Base-by-base conservation (phyloP, 208 protist genomes). In the Porcisia hertigi region DNA sequence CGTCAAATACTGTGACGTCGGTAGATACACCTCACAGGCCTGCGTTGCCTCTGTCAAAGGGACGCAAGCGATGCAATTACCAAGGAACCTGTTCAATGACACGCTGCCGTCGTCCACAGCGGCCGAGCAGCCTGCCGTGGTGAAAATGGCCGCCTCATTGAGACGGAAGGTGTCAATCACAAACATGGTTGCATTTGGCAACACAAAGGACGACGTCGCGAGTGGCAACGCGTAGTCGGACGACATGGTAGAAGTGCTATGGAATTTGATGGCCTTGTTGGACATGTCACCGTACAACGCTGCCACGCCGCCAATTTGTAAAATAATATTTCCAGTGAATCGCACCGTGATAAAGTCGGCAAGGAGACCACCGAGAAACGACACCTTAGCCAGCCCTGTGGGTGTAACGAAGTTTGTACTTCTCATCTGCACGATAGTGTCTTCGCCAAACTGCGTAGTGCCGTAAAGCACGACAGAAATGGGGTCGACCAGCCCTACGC, bases 241-340 rank as follows among this genome's bases (percentile, higher is more conserved):
- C 36, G 53, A 1, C 55, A 3, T 36, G 52, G 64, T 20, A 49
- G 67, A 3, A 39, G 34, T 53, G 71, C 77, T 71, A 34, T 47
- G 64, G 55, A 81, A 76, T 30, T 20, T 58, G 58, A 76, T 25
- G 71, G 65, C 62, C 25, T 64, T 69, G 71, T 73, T 75, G 18
- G 73, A 73, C 59, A 78, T 80, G 69, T 81, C 70, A 39, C 86
- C 86, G 77, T 92, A 91, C 6, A 92, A 66, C 7, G 86, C 81
- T 0, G 76, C 49, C 58, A 84, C 63, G 4, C 80, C 71, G 69
- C 76, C 74, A 18, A 80, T 49, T 30, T 91, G 84, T 64, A 95
- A 76, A 58, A 90, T 74, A 36, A 87, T 84, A 76, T 85, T 90
- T 53, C 85, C 86, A 14, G 65, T 80, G 71, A 95, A 91, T 36